Evolutionary conservation across 73 alveolate genomes (phyloP).

Genomic region (Tetrahymena thermophila): DNA sequence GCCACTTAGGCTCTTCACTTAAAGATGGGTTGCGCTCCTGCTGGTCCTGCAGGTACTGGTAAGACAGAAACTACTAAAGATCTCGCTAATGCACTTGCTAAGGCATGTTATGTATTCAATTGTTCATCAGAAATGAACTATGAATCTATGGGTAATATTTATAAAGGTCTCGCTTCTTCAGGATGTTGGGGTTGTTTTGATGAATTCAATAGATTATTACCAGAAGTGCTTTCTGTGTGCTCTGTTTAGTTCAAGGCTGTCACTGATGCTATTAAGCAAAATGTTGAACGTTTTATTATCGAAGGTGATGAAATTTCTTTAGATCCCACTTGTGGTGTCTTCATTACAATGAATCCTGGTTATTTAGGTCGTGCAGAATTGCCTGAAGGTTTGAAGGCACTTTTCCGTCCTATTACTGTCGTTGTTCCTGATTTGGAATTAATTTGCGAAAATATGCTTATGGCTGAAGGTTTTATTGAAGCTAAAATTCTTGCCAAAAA

Average conservation of each 20-base stretch:
- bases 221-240: slow-evolving; percentile 99
- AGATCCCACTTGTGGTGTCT: slow-evolving; percentile 99
- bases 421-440: slow-evolving; percentile 99
- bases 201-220: slow-evolving; percentile 99
- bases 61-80: slow-evolving; percentile 99
- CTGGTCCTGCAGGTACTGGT: slow-evolving; percentile 99
- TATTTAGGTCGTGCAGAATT: slow-evolving; percentile 99
- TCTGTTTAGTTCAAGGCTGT: slow-evolving; percentile 99
- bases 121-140: slow-evolving; percentile 99
- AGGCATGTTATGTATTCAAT: slow-evolving; percentile 99
- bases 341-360: slow-evolving; percentile 99
- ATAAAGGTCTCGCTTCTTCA: slow-evolving; percentile 99
- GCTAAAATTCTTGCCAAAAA: slow-evolving; percentile 98
- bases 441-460: slow-evolving; percentile 99
- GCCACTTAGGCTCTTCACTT: slow-evolving; percentile 99
- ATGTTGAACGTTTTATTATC: slow-evolving; percentile 74
- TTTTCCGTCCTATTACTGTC: slow-evolving; percentile 99
- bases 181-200: slow-evolving; percentile 99
- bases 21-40: slow-evolving; percentile 99
- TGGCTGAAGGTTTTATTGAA: slow-evolving; percentile 99
- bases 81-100: slow-evolving; percentile 96
- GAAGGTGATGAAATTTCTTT: slow-evolving; percentile 98
- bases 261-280: slow-evolving; percentile 94
- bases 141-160: slow-evolving; percentile 99
- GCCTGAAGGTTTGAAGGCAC: slow-evolving; percentile 99